Evolutionary conservation across 176 grass and related monocot species (phyloP).

Genomic region (Avena sativa): DNA sequence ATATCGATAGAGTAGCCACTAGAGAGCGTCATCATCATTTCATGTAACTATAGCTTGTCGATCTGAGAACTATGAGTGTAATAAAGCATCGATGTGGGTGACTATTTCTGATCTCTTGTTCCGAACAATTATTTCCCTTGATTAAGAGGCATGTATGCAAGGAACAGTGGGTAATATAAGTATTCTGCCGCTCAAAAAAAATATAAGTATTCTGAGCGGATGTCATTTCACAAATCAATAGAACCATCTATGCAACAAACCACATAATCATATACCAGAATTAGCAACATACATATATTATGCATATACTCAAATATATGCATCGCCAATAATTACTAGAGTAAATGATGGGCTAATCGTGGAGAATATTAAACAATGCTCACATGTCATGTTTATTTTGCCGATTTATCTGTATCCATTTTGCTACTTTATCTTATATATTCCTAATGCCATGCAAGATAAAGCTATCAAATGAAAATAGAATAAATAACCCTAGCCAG

Average conservation of each 20-base stretch:
- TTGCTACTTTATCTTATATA: neutral
- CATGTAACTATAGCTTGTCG: neutral
- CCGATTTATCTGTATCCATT: neutral
- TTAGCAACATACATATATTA: neutral
- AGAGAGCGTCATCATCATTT: neutral
- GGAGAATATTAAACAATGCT: neutral
- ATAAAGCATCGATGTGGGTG: neutral
- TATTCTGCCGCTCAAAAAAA: too few relatives aligned
- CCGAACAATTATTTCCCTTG: neutral
- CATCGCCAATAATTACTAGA: neutral
- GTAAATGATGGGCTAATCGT: neutral
- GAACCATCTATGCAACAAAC: neutral
- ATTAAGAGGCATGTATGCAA: neutral
- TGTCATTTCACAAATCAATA: neutral
- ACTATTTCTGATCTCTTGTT: neutral
- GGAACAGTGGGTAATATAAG: too few relatives aligned
- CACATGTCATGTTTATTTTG: neutral
- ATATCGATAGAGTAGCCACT: neutral
- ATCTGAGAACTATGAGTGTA: neutral
- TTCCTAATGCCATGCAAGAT: neutral
- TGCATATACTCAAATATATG: neutral
- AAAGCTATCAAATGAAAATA: neutral
- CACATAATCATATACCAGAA: neutral
- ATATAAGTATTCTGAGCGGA: neutral
- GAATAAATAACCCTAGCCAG: neutral